These are phyloP conservation scores for Thielaviopsis populi DNA, from an alignment of 2,329 filamentous ascomycete genomes.

Conservation along the genomic window DNA sequence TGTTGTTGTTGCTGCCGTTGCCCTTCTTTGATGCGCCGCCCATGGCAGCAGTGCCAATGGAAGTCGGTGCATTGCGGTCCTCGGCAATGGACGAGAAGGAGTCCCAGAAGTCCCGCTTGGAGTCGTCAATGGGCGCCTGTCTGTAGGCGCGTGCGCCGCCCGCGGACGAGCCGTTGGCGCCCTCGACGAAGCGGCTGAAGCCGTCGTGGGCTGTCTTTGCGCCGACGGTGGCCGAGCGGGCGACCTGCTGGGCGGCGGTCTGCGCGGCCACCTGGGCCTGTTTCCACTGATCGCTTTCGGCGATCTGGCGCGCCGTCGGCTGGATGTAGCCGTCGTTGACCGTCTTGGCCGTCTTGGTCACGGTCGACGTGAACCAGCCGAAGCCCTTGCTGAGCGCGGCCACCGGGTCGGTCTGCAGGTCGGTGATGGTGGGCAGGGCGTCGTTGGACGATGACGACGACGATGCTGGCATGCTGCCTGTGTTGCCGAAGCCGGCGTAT, in stretches of 20 bases:
- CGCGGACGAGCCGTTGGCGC: constrained; percentile 30
- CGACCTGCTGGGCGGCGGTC: constrained; percentile 49
- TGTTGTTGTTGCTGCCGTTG: not conserved
- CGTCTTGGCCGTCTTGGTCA: constrained; percentile 78
- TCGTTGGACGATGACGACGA: constrained; percentile 25
- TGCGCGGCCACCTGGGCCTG: constrained; percentile 33
- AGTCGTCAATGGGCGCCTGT: constrained; percentile 38
- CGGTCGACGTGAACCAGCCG: constrained; percentile 80
- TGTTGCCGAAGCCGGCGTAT: constrained; percentile 79
- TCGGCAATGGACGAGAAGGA: constrained; percentile 62
- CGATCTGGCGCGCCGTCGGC: constrained; percentile 66
- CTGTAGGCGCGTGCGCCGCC: constrained; percentile 21
- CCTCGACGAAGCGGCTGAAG: constrained; percentile 80
- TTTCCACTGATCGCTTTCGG: constrained; percentile 62
- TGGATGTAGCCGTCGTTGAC: constrained; percentile 87
- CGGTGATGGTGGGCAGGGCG: constrained; percentile 56
- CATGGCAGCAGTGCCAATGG: constrained; percentile 43
- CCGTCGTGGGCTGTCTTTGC: constrained; percentile 62
- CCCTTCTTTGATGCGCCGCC: constrained; percentile 12
- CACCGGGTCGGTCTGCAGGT: constrained; percentile 81
- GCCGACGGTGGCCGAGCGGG: constrained; percentile 49
- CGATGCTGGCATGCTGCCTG: constrained; percentile 53
- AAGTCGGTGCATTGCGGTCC: constrained; percentile 29
- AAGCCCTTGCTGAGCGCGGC: constrained; percentile 82
- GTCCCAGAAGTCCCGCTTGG: constrained; percentile 81